Evolutionary conservation across 2,329 filamentous ascomycete species (phyloP).

Genomic region (Stachybotrys echinatus): DNA sequence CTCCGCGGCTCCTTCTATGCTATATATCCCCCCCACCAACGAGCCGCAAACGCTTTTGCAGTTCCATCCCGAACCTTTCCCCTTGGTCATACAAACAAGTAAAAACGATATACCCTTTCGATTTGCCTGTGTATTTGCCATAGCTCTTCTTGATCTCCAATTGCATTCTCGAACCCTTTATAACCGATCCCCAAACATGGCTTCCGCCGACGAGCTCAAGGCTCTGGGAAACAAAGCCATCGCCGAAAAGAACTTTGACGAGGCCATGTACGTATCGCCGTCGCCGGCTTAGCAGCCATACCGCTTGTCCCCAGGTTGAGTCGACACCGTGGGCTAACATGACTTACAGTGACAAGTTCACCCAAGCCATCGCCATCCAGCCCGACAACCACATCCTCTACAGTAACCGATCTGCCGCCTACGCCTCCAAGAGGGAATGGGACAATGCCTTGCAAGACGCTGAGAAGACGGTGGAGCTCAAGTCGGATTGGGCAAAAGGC

Average conservation of each 20-base stretch:
- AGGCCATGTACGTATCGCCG: constrained; percentile 82
- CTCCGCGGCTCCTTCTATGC: not conserved
- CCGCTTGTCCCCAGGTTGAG: not conserved
- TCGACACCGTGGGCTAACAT: not conserved
- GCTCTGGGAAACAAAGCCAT: constrained; percentile 98
- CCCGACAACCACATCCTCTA: constrained; percentile 93
- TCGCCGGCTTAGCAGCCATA: too few species aligned
- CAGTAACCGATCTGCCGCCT: constrained; percentile 86
- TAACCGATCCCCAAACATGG: constrained; percentile 38
- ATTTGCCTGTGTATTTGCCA: too few species aligned
- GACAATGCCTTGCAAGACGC: constrained; percentile 81
- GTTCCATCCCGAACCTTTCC: not conserved
- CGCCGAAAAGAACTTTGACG: constrained; percentile 91
- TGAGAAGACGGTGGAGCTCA: constrained; percentile 87
- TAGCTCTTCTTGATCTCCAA: too few species aligned
- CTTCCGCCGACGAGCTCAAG: constrained; percentile 76
- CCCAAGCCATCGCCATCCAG: constrained; percentile 84
- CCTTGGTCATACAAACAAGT: not conserved
- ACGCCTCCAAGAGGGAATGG: constrained; percentile 88
- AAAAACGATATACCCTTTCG: too few species aligned
- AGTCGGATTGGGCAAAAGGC: constrained; percentile 97
- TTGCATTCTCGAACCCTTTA: not conserved
- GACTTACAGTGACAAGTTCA: constrained; percentile 75
- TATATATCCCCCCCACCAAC: not conserved
- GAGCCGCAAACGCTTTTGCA: not conserved